Evolutionary conservation across 192 early-diverging fungal genomes (phyloP).

Genomic region (Coemansia sp.): DNA sequence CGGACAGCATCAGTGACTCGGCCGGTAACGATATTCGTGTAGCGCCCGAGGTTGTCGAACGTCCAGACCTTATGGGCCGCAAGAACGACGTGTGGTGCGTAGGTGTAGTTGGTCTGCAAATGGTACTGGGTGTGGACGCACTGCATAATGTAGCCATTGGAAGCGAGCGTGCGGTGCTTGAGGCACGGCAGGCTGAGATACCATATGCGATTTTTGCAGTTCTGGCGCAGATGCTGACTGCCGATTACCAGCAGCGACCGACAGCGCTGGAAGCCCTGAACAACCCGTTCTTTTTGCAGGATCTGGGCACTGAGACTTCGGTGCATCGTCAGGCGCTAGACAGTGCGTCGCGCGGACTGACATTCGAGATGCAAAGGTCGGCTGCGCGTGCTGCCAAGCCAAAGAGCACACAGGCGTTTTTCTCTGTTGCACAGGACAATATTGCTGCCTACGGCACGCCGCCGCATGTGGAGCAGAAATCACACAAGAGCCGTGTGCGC

Average conservation of each 20-base stretch:
- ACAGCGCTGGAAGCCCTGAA: conserved; percentile 74
- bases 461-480: not conserved
- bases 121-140: conserved; percentile 67
- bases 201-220: conserved; percentile 55
- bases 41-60: conserved; percentile 64
- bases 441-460: conserved; percentile 4
- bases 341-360: conserved; percentile 29
- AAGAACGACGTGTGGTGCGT: conserved; percentile 79
- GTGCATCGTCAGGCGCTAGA: conserved; percentile 49
- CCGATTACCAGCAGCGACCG: conserved; percentile 70
- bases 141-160: conserved; percentile 54
- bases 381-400: not conserved
- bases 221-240: conserved; percentile 61
- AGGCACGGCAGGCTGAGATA: conserved; percentile 51
- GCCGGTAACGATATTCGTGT: conserved; percentile 50
- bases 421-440: conserved; percentile 42
- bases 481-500: not conserved
- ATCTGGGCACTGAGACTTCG: conserved; percentile 40
- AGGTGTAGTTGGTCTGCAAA: conserved; percentile 66
- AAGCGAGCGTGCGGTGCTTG: conserved; percentile 56
- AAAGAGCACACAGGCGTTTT: conserved; percentile 10
- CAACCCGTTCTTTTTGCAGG: conserved; percentile 67
- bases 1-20: conserved; percentile 21
- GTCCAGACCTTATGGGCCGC: conserved; percentile 61
- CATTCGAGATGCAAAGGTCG: conserved; percentile 36